Evolutionary conservation across 2,329 filamentous ascomycete genomes (phyloP).

Genomic region (Ramularia endophylla): DNA sequence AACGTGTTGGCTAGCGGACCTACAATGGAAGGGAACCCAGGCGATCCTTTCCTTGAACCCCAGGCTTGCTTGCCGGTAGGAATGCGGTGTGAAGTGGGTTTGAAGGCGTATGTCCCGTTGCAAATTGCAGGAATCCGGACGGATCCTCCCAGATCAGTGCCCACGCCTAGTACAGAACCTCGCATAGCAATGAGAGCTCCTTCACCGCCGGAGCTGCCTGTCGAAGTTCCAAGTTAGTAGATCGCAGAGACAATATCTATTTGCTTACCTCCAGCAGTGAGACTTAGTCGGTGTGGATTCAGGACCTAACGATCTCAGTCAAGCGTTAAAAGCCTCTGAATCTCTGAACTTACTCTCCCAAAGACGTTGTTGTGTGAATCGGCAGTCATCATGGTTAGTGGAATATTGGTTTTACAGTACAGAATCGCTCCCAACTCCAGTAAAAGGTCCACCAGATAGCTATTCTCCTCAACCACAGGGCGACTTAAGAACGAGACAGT

Average conservation of each 20-base stretch:
- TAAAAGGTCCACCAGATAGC: constrained; percentile 33
- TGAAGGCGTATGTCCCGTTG: constrained; percentile 32
- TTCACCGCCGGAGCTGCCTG: constrained; percentile 62
- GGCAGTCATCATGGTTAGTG: constrained; percentile 41
- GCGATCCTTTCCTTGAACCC: constrained; percentile 39
- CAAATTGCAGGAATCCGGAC: constrained; percentile 86
- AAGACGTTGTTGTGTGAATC: constrained; percentile 34
- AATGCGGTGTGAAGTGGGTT: constrained; percentile 13
- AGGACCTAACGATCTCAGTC: constrained; percentile 26
- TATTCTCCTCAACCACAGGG: constrained; percentile 26
- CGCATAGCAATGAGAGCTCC: constrained; percentile 54
- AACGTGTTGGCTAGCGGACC: constrained; percentile 26
- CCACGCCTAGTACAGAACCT: constrained; percentile 55
- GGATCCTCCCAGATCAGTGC: constrained; percentile 54
- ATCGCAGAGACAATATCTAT: neutral
- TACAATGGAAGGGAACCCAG: constrained; percentile 31
- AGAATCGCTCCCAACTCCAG: constrained; percentile 42
- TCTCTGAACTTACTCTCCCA: constrained; percentile 30
- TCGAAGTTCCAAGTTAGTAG: neutral
- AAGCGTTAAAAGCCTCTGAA: no score
- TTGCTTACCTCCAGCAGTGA: constrained; percentile 51
- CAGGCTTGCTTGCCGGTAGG: constrained; percentile 33
- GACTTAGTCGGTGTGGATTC: constrained; percentile 56
- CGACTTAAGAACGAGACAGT: constrained; percentile 44
- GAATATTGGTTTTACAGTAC: constrained; percentile 50